Conservation (phyloP, 495 filamentous ascomycete species). For the Articulospora tetracladia region DNA sequence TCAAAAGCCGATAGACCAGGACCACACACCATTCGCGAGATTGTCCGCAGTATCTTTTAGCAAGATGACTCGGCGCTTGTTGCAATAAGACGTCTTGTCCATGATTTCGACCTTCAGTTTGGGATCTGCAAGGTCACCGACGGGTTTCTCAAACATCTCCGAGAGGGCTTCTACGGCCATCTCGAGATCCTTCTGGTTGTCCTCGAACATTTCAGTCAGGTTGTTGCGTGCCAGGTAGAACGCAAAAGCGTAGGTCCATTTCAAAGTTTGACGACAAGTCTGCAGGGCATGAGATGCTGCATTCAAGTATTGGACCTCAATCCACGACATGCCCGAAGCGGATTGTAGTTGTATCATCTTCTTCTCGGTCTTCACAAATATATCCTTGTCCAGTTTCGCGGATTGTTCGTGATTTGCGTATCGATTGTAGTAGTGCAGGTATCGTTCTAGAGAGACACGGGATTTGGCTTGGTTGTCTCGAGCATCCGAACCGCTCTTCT, state of each 20-base stretch:
- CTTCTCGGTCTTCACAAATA: conserved; percentile 94
- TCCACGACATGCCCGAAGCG: conserved; percentile 94
- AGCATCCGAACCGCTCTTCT: conserved; percentile 88
- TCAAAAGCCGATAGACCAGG: conserved; percentile 26
- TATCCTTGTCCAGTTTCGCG: conserved; percentile 93
- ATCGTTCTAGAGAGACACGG: conserved; percentile 83
- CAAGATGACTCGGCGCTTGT: conserved; percentile 82
- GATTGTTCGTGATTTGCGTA: conserved; percentile 99
- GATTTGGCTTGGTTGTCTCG: conserved; percentile 88
- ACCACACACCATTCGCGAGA: conserved; percentile 72
- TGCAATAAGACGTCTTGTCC: conserved; percentile 97
- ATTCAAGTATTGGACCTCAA: conserved; percentile 95
- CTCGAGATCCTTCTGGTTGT: conserved; percentile 97
- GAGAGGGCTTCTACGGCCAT: conserved; percentile 92
- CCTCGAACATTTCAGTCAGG: conserved; percentile 94
- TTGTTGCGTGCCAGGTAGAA: conserved; percentile 96
- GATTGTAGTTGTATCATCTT: conserved; percentile 97
- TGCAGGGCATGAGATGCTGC: conserved; percentile 91
- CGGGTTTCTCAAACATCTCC: conserved; percentile 97
- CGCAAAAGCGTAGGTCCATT: conserved; percentile 99
- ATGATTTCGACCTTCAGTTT: conserved; percentile 92
- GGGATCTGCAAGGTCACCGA: conserved; percentile 66
- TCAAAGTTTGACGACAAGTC: conserved; percentile 92
- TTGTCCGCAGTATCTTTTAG: conserved; percentile 89
- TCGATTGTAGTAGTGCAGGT: conserved; percentile 97